Percentiles rank a stretch among this genome's conserved stretches.
Conservation (phyloP, 306 rosid genomes). For the Albizia julibrissin region DNA sequence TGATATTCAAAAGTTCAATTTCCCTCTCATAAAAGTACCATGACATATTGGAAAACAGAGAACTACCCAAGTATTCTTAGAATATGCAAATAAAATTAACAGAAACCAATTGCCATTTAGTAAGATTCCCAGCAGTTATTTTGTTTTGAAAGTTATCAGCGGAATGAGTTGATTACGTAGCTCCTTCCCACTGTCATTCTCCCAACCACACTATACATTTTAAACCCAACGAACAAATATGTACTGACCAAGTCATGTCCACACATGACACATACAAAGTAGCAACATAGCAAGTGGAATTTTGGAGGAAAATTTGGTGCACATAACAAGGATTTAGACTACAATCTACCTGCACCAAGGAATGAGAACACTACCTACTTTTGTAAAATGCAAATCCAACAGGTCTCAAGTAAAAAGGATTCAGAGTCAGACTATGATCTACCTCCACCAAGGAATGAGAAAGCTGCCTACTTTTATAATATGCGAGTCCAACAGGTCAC, state of each 20-base stretch:
- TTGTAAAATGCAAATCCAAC: neutral
- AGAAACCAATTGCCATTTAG: neutral
- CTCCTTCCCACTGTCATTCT: neutral
- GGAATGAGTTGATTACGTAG: neutral
- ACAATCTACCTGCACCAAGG: neutral
- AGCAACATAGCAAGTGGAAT: neutral
- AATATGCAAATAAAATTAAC: neutral
- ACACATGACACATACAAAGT: neutral
- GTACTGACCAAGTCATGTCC: neutral
- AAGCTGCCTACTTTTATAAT: neutral
- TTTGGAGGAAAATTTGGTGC: neutral
- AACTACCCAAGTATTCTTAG: neutral
- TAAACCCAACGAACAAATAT: neutral
- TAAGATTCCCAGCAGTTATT: neutral
- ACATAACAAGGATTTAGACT: neutral
- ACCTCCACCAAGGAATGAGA: neutral
- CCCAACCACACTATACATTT: neutral
- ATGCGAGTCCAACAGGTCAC: neutral
- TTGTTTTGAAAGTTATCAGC: neutral
- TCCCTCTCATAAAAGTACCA: neutral
- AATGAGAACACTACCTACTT: neutral
- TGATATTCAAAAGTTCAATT: slow-evolving; percentile 6
- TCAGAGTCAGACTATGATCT: neutral
- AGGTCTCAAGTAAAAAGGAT: neutral
- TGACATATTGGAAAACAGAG: neutral